Conservation (phyloP, 2,329 filamentous ascomycete genomes). For the Beauveria brongniartii region DNA sequence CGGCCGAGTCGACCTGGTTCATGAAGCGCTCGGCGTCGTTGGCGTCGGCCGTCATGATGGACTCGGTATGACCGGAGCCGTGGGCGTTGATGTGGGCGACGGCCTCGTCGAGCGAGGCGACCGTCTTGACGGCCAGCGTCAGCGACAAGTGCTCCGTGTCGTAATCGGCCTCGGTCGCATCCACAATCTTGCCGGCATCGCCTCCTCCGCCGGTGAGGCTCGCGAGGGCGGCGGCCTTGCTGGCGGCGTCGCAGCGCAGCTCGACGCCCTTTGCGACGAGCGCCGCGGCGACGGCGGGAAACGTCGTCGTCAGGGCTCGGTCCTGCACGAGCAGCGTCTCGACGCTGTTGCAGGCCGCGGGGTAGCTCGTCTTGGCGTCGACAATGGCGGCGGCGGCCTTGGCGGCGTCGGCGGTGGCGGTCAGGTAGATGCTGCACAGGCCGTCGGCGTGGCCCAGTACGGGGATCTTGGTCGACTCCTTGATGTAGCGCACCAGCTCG, state of each 20-base stretch:
- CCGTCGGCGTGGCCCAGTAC: conserved; percentile 95
- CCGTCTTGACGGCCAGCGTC: conserved; percentile 73
- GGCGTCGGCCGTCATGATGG: conserved; percentile 66
- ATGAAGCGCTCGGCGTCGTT: conserved; percentile 73
- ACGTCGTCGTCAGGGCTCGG: conserved; percentile 54
- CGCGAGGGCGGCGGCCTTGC: conserved; percentile 53
- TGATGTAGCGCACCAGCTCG: conserved; percentile 83
- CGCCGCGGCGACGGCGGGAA: conserved; percentile 65
- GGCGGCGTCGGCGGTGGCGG: conserved; percentile 63
- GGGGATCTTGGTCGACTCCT: conserved; percentile 84
- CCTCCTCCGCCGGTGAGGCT: conserved; percentile 25
- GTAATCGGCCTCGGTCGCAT: conserved; percentile 65
- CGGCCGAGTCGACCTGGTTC: conserved; percentile 76
- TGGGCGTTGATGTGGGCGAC: conserved; percentile 86
- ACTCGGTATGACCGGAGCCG: conserved; percentile 90
- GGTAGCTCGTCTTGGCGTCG: conserved; percentile 91
- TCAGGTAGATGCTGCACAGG: conserved; percentile 79
- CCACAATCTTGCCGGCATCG: conserved; percentile 32
- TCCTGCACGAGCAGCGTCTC: conserved; percentile 86
- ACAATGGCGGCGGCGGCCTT: conserved; percentile 71
- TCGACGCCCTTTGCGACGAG: conserved; percentile 70
- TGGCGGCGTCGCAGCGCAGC: conserved; percentile 67
- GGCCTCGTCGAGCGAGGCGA: conserved; percentile 60
- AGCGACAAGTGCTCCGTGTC: conserved; percentile 85
- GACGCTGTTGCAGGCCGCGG: conserved; percentile 89